Conservation (phyloP, 2,329 filamentous ascomycete species). For the Phoma sp. region DNA sequence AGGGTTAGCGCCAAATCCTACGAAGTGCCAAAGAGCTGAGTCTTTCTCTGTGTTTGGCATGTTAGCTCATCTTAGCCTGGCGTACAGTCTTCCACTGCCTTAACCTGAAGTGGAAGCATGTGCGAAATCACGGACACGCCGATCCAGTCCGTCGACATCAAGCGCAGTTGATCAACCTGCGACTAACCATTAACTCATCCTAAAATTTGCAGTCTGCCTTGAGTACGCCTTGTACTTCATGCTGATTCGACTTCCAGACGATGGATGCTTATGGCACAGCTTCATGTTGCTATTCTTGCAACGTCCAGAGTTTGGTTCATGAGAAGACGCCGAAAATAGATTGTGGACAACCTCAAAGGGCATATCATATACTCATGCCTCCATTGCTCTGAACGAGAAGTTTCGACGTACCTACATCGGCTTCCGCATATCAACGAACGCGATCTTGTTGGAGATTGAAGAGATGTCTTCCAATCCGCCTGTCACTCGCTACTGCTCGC, state of each 20-base stretch:
- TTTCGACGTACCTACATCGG: neutral
- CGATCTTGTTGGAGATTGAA: neutral
- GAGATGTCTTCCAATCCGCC: neutral
- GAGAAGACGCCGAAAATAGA: slow-evolving; percentile 5
- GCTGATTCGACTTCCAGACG: slow-evolving; percentile 3
- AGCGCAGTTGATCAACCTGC: neutral
- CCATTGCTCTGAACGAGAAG: neutral
- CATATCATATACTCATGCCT: slow-evolving; percentile 12
- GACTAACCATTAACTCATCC: neutral
- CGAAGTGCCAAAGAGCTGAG: neutral
- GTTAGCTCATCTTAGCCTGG: neutral
- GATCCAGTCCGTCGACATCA: neutral
- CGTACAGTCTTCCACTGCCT: neutral
- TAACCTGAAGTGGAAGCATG: neutral
- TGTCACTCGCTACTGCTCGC: neutral
- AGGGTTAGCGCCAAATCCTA: slow-evolving; percentile 1
- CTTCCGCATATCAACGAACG: neutral
- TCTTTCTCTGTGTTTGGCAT: neutral
- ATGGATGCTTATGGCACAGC: slow-evolving; percentile 2
- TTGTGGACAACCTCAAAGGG: neutral
- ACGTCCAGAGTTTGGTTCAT: neutral
- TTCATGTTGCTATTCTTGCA: slow-evolving; percentile 1
- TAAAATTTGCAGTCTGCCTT: neutral
- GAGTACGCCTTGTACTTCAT: neutral
- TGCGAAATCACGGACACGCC: neutral